Evolutionary conservation across 176 grass and related monocot species (phyloP).

Genomic region (Echinochloa phyllopogon): DNA sequence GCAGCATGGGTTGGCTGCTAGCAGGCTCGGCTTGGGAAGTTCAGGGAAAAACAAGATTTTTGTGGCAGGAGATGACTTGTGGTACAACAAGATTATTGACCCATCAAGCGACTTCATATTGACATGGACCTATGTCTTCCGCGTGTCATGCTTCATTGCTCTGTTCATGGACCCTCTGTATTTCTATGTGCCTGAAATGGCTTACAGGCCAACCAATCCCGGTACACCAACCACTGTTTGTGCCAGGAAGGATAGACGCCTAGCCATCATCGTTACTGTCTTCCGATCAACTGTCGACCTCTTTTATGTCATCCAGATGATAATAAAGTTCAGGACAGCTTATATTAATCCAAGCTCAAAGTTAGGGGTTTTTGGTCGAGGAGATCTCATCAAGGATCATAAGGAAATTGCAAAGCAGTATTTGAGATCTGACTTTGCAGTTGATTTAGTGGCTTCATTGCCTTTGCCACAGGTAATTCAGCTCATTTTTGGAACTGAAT

Average conservation of each 20-base stretch:
- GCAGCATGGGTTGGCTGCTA: constrained; percentile 32
- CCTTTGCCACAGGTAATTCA: constrained; percentile 91
- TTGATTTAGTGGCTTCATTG: constrained; percentile 83
- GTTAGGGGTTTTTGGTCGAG: constrained; percentile 77
- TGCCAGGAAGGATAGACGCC: constrained; percentile 53
- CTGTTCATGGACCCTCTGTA: constrained; percentile 90
- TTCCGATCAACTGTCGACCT: constrained; percentile 74
- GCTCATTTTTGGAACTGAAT: background rate
- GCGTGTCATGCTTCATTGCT: constrained; percentile 68
- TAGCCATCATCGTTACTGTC: constrained; percentile 71
- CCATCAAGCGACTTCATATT: constrained; percentile 73
- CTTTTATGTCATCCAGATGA: constrained; percentile 78
- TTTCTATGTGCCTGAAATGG: constrained; percentile 81
- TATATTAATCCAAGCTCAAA: constrained; percentile 79
- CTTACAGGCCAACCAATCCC: background rate
- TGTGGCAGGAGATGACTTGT: constrained; percentile 52
- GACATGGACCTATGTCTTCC: constrained; percentile 78
- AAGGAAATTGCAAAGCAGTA: constrained; percentile 75
- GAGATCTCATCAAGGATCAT: constrained; percentile 78
- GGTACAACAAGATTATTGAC: constrained; percentile 67
- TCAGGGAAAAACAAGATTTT: constrained; percentile 54
- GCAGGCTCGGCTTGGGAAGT: constrained; percentile 40
- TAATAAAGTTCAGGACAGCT: constrained; percentile 88
- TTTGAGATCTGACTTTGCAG: constrained; percentile 67
- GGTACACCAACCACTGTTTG: background rate